Base-by-base conservation (phyloP, 768 basidiomycete genomes). In the Mycena galopus region DNA sequence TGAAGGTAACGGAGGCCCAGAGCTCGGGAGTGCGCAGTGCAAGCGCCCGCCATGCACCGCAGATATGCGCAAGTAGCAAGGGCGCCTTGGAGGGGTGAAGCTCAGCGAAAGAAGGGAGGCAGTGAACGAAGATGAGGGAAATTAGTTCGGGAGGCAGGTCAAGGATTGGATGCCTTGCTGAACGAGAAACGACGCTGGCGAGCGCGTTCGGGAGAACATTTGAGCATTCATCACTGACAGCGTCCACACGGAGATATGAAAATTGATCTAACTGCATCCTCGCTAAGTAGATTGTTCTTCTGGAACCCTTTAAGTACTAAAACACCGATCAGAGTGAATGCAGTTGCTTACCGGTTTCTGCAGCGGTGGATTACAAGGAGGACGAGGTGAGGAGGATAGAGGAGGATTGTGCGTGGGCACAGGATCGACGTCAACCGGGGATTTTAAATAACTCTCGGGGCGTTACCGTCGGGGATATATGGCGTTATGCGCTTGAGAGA, bases 1-100 rank as follows among this genome's bases (percentile, higher is more conserved):
- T 39, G 42, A 67, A 60, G n/a, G 35, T 19, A 25, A 67, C 66
- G 30, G 37, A 51, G 29, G 27, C 32, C 66, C 66, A 67, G 32
- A 67, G 55, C 57, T 47, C 56, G 7, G 66, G 57, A 4, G 66
- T 67, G n/a, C 57, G 44, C 30, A 67, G 53, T 2, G 66, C 66
- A 14, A 67, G 42, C 6, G 55, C 57, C 39, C 66, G 66, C 66
- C 66, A 67, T 29, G 29, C 30, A 3, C 66, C 57, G 47, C 66
- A 67, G 16, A 67, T 51, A 17, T 32, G 56, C 30, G 66, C 60
- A 42, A 67, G n/a, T 16, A 67, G 29, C 12, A 67, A n/a, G 3
- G 66, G 66, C 16, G 66, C 66, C 21, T 29, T 47, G 21, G 21
- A n/a, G 3, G 66, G 29, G 17, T n/a, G 39, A 3, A 67, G 57